These are phyloP conservation scores for Cucurbitaria berberidis DNA, from an alignment of 2,329 filamentous ascomycete species.

Conservation along the genomic window DNA sequence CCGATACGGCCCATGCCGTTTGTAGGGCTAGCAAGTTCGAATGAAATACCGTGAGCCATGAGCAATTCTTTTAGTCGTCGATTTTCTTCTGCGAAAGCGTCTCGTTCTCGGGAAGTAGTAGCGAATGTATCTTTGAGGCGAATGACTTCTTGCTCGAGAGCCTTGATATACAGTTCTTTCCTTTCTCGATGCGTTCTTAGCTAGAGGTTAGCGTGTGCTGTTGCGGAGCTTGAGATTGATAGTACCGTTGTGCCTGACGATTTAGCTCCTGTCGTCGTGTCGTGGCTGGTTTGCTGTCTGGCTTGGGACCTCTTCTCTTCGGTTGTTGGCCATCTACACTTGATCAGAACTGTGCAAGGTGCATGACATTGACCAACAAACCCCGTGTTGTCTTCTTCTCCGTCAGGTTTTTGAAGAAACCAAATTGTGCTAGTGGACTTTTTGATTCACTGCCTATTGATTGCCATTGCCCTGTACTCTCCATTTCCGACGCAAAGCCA, in stretches of 20 bases:
- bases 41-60: conserved; percentile 63
- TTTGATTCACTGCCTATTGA: conserved; percentile 46
- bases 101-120: conserved; percentile 75
- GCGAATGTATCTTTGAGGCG: conserved; percentile 86
- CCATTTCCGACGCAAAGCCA: conserved; percentile 46
- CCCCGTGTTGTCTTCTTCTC: conserved; percentile 82
- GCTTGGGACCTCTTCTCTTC: conserved; percentile 92
- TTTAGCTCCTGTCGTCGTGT: conserved; percentile 94
- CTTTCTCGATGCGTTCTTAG: conserved; percentile 90
- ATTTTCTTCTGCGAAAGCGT: conserved; percentile 79
- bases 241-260: conserved; percentile 89
- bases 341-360: conserved; percentile 6
- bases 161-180: conserved; percentile 95
- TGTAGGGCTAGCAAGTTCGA: conserved; percentile 54
- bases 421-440: conserved; percentile 47
- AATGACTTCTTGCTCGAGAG: conserved; percentile 88
- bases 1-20: conserved; percentile 42
- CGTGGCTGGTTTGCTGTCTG: conserved; percentile 92
- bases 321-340: conserved; percentile 76
- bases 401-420: conserved; percentile 67
- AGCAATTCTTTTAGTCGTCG: conserved; percentile 71
- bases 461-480: conserved; percentile 47
- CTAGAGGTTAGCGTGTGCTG: conserved; percentile 17
- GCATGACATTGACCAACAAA: conserved; percentile 43
- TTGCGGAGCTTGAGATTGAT: neutral